Evolutionary conservation across 2,329 filamentous ascomycete species (phyloP), one percentile per base, ranked within the genome.

Genomic region (Ophiobolus disseminans): DNA sequence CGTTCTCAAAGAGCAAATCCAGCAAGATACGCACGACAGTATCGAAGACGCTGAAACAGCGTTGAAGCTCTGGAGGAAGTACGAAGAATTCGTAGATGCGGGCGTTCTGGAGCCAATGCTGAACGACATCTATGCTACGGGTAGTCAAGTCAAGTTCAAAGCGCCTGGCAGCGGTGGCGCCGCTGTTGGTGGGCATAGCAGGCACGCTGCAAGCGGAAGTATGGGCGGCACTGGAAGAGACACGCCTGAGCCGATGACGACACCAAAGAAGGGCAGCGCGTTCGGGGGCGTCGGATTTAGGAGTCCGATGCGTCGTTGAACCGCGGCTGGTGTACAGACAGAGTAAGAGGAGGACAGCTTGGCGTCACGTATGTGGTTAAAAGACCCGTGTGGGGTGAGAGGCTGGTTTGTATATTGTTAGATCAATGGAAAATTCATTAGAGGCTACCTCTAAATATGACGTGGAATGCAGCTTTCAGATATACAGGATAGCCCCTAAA

Each of bases 21-120:
- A 99, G 74, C 82, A 90, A 65, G 89, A 91, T 58, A 91, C 87
- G 5, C 95, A 99, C 74, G 94, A 99, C 74, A 93, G 88, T 9
- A 95, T 99, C 60, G 94, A 97, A 73, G 94, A 99, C 71, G 92
- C 94, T 0, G 83, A 89, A 20, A 97, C 93, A 31, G 94, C 95
- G 0, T 80, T 97, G 31, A 90, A 91, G 69, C 79, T 99, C 7
- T 99, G 84, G 82, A 83, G 88, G 35, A 97, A 96, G 72, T 97
- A 91, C 73, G 82, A 90, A 55, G 92, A 97, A 75, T 97, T 90
- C 65, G 80, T 88, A 42, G 91, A 95, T 59, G 91, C 90, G 0
- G 93, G 92, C 0, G 86, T 96, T 4, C 77, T 96, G 41, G 87
- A 94, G 63, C 79, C 85, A 26, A 94, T 94, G 78, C 81, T 97